Base-by-base conservation (phyloP, 2,329 filamentous ascomycete genomes). In the Coniochaeta pulveracea region DNA sequence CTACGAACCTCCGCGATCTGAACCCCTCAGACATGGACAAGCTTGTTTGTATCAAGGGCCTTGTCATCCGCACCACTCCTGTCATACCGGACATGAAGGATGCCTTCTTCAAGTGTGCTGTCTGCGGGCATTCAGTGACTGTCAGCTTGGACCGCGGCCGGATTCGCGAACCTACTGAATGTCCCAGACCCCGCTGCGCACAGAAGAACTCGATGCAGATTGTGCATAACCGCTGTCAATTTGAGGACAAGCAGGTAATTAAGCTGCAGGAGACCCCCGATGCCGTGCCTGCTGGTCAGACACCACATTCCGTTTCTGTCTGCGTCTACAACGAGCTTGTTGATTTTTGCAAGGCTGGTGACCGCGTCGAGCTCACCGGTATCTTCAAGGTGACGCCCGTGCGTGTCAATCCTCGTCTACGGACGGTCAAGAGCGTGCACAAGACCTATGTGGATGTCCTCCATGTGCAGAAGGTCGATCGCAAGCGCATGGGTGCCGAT, bases 71-170 rank as follows among this genome's bases (percentile, higher is more conserved):
- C 40, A 83, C 91, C 3, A 96, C 91, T 0, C 86, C 91, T 1
- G 84, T 98, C 43, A 96, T 98, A 43, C 91, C 91, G 1, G 91
- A 98, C 48, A 98, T 98, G 93, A 95, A 93, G 60, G 85, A 94
- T 52, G 91, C 91, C 1, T 95, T 94, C 61, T 98, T 98, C 73
- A 82, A 85, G 42, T 98, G 91, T 61, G 84, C 85, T 37, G 76
- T 89, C 17, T 98, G 91, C 60, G 85, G 86, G 48, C 85, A 95
- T 57, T 89, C 84, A 4, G 76, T 93, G 40, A 84, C 82, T 41
- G 85, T 95, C 35, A 82, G 86, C 36, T 81, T 98, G 48, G 91
- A 98, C 52, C 81, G 91, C 49, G 91, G 93, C 55, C 91, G 89
- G 62, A 98, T 98, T 48, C 80, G 85, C 15, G 91, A 98, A 56